These are phyloP conservation scores for Colletotrichum tofieldiae DNA, from an alignment of 2,329 filamentous ascomycete genomes.

Conservation along the genomic window DNA sequence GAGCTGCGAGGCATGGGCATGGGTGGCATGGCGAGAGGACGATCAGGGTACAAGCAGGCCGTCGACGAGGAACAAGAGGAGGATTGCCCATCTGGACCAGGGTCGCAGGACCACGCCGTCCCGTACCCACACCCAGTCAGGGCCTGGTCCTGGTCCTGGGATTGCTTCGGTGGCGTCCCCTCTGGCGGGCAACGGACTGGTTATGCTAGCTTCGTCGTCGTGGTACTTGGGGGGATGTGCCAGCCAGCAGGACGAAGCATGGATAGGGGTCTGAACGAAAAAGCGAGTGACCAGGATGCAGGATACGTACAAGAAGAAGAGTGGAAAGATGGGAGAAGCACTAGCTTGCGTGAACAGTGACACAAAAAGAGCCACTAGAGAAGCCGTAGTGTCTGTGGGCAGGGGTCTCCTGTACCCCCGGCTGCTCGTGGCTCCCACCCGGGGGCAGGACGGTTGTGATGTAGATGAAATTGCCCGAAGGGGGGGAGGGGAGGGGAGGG, in stretches of 20 bases:
- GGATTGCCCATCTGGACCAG: conserved; percentile 39
- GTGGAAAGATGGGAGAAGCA: conserved; percentile 52
- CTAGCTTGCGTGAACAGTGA: conserved; percentile 46
- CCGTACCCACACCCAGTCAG: conserved; percentile 40
- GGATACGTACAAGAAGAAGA: conserved; percentile 43
- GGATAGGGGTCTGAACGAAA: conserved; percentile 51
- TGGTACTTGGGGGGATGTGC: conserved; percentile 34
- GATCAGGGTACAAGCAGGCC: conserved; percentile 47
- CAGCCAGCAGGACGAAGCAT: conserved; percentile 46
- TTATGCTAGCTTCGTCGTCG: conserved; percentile 42
- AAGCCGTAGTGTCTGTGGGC: conserved; percentile 42
- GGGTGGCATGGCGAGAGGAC: conserved; percentile 52
- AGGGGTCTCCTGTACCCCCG: conserved; percentile 45
- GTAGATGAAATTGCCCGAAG: conserved; percentile 63
- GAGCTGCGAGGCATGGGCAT: conserved; percentile 56
- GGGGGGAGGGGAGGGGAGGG: conserved; percentile 43
- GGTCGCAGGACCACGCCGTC: conserved; percentile 40
- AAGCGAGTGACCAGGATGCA: conserved; percentile 27
- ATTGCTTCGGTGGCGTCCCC: conserved; percentile 46
- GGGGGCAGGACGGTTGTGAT: conserved; percentile 55
- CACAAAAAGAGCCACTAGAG: conserved; percentile 48
- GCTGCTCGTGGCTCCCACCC: conserved; percentile 43
- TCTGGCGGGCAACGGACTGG: conserved; percentile 42
- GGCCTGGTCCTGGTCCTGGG: conserved; percentile 39
- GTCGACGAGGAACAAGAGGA: conserved; percentile 39